These are phyloP conservation scores for Xanthoconium purpureum DNA, from an alignment of 768 basidiomycete genomes.

Conservation along the genomic window DNA sequence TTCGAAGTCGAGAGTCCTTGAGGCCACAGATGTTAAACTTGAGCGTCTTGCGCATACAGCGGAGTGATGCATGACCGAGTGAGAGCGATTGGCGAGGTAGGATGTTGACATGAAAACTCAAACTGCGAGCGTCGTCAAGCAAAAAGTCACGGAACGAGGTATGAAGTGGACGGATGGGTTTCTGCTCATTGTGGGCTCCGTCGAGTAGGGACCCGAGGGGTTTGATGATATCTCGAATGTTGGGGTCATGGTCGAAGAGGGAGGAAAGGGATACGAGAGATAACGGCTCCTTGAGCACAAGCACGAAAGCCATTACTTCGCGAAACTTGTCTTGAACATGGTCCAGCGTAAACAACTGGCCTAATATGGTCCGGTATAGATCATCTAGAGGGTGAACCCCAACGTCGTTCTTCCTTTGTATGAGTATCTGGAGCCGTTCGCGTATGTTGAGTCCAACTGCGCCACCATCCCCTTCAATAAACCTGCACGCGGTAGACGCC, in stretches of 20 bases:
- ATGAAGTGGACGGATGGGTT: constrained; percentile 31
- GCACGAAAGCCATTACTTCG: constrained; percentile 21
- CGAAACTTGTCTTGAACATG: constrained; percentile 11
- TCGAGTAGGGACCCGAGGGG: constrained; percentile 24
- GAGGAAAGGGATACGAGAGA: constrained; percentile 11
- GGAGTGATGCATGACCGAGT: constrained; percentile 29
- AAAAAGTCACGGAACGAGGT: constrained; percentile 37
- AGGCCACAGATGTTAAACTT: constrained; percentile 41
- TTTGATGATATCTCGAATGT: constrained; percentile 16
- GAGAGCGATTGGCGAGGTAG: constrained; percentile 8
- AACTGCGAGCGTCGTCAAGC: constrained; percentile 20
- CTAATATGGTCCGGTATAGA: constrained; percentile 18
- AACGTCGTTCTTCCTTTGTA: not conserved
- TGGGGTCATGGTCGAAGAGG: constrained; percentile 10
- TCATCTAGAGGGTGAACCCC: constrained; percentile 16
- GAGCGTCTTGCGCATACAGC: constrained; percentile 32
- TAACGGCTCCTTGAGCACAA: constrained; percentile 19
- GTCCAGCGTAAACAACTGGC: constrained; percentile 11
- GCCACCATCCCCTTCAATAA: constrained; percentile 20
- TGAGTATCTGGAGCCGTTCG: constrained; percentile 14
- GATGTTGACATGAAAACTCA: constrained; percentile 19
- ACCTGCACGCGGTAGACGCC: constrained; percentile 31
- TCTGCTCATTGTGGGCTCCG: constrained; percentile 11
- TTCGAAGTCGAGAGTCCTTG: constrained; percentile 32
- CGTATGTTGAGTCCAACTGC: constrained; percentile 9